Percentiles rank a stretch among this genome's conserved stretches.
These are phyloP conservation scores for Leishmania martiniquensis DNA, from an alignment of 208 protist genomes.

Conservation along the genomic window DNA sequence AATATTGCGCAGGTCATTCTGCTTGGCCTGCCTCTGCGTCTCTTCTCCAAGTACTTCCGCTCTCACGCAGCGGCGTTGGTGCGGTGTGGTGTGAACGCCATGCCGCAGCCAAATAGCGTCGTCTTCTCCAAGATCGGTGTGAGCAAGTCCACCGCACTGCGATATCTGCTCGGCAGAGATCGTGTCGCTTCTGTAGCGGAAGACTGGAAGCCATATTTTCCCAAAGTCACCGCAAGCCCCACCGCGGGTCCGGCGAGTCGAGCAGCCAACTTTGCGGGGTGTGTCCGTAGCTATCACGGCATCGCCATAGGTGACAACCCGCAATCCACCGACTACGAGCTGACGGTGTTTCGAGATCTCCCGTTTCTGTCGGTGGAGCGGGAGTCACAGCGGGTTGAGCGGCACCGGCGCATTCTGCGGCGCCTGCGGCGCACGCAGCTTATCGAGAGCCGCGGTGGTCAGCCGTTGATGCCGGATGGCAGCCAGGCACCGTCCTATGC, in stretches of 20 bases:
- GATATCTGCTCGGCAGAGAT: constrained; percentile 72
- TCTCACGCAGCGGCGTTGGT: constrained; percentile 43
- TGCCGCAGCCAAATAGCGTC: constrained; percentile 91
- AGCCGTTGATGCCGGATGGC: constrained; percentile 47
- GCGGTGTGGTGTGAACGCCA: constrained; percentile 57
- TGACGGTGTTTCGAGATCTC: constrained; percentile 77
- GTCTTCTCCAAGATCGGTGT: constrained; percentile 87
- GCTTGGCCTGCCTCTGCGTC: constrained; percentile 69
- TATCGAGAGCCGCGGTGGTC: constrained; percentile 24
- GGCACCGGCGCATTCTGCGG: constrained; percentile 65
- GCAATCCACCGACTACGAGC: constrained; percentile 79
- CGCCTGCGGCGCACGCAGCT: constrained; percentile 38
- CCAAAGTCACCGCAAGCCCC: neutral
- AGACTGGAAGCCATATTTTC: constrained; percentile 14
- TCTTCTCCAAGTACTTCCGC: constrained; percentile 78
- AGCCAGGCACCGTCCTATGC: constrained; percentile 44
- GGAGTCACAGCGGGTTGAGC: constrained; percentile 55
- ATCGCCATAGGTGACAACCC: constrained; percentile 87
- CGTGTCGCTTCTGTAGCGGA: constrained; percentile 22
- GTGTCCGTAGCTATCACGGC: constrained; percentile 38
- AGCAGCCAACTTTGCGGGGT: constrained; percentile 31
- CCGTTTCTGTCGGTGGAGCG: constrained; percentile 81
- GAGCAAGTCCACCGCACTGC: constrained; percentile 85
- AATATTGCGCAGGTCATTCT: constrained; percentile 83
- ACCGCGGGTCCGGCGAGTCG: constrained; percentile 5